These are phyloP conservation scores for Populus trichocarpa DNA, from an alignment of 441 rosid genomes.

Conservation along the genomic window DNA sequence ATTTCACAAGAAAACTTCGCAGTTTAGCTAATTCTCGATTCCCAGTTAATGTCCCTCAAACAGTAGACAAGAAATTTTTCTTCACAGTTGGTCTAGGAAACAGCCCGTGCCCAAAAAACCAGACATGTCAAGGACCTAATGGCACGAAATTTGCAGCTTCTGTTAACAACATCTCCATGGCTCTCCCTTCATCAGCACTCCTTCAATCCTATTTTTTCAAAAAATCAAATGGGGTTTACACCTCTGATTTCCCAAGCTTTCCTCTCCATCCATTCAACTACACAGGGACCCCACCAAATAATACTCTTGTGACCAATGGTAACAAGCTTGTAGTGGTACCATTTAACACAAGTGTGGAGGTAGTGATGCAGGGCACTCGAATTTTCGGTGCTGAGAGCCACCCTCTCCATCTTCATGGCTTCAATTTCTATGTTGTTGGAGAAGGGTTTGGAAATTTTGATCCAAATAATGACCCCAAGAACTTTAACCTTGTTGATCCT, in stretches of 20 bases:
- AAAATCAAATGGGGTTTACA: constrained; percentile 41
- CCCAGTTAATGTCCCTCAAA: constrained; percentile 55
- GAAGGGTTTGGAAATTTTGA: constrained; percentile 62
- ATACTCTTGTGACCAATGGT: constrained; percentile 44
- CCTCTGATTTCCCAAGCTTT: constrained; percentile 47
- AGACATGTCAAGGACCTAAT: constrained; percentile 70
- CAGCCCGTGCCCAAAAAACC: constrained; percentile 53
- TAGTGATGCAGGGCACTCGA: constrained; percentile 63
- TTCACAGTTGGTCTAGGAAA: constrained; percentile 63
- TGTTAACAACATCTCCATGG: constrained; percentile 51
- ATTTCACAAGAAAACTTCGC: constrained; percentile 37
- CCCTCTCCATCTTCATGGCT: constrained; percentile 74
- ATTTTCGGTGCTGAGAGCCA: constrained; percentile 66
- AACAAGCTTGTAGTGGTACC: constrained; percentile 48
- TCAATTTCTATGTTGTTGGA: constrained; percentile 58
- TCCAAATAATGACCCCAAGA: constrained; percentile 41
- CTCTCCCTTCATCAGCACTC: constrained; percentile 43
- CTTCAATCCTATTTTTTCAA: constrained; percentile 45
- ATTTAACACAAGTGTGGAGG: constrained; percentile 58
- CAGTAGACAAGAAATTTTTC: constrained; percentile 35
- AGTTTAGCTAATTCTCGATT: constrained; percentile 44
- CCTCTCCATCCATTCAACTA: constrained; percentile 52
- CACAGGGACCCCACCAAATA: constrained; percentile 62
- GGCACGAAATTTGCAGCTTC: constrained; percentile 58
- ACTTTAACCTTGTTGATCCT: constrained; percentile 56